phyloP scores from a whole-genome alignment of 345 rosid species.

The Raphanus sativus region DNA sequence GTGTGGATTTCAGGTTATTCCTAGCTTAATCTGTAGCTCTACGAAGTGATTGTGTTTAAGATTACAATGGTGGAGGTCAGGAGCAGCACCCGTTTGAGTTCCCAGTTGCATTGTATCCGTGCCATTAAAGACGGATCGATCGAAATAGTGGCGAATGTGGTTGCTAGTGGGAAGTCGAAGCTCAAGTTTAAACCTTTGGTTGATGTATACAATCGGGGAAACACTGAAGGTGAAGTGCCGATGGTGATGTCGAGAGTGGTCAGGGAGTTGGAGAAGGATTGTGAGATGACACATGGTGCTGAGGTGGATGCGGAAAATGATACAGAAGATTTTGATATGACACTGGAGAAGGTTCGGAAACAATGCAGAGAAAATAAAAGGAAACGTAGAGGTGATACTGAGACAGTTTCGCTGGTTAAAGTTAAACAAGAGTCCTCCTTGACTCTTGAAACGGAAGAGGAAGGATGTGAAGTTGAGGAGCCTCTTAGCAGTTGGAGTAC shows the following conservation, averaged over 20 bases:
- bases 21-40: background rate
- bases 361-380: slow-evolving; percentile 61
- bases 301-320: slow-evolving; percentile 20
- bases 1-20: background rate
- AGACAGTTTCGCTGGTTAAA: slow-evolving; percentile 9
- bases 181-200: slow-evolving; percentile 47
- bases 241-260: slow-evolving; percentile 33
- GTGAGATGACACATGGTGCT: slow-evolving; percentile 30
- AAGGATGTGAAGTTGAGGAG: slow-evolving; percentile 53
- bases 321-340: slow-evolving; percentile 43
- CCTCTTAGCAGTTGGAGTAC: slow-evolving; percentile 53
- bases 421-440: slow-evolving; percentile 26
- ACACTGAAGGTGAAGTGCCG: background rate
- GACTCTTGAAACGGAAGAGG: slow-evolving; percentile 30
- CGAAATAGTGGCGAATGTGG: slow-evolving; percentile 39
- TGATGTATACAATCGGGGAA: slow-evolving; percentile 43
- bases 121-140: slow-evolving; percentile 44
- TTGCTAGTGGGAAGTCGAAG: slow-evolving; percentile 43
- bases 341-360: slow-evolving; percentile 53
- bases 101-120: slow-evolving; percentile 46
- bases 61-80: slow-evolving; percentile 57
- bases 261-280: slow-evolving; percentile 21
- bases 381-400: slow-evolving; percentile 37
- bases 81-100: slow-evolving; percentile 37
- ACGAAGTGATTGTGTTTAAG: background rate